These are phyloP conservation scores for Poteriospumella lacustris DNA, from an alignment of 108 stramenopile genomes.

Conservation along the genomic window DNA sequence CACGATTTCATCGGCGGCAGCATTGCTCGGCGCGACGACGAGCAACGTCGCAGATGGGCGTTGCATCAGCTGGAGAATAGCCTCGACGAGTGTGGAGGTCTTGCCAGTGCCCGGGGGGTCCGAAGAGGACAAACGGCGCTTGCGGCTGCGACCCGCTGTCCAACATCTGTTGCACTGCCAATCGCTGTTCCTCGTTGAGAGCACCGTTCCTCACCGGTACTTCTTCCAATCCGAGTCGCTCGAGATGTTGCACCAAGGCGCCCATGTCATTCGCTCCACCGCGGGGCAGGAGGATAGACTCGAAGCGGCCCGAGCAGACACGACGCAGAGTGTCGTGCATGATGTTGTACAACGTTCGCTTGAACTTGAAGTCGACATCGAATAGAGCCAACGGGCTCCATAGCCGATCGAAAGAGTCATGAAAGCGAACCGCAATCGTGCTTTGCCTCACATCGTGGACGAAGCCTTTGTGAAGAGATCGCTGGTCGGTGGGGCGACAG, in stretches of 20 bases:
- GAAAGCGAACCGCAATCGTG: too few relatives aligned
- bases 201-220: too few relatives aligned
- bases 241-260: too few relatives aligned
- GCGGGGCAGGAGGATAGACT: too few relatives aligned
- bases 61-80: neutral
- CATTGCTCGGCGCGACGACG: constrained; percentile 15
- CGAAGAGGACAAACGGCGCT: constrained; percentile 16
- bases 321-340: constrained; percentile 3
- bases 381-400: too few relatives aligned
- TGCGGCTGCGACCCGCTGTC: neutral
- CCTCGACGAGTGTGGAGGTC: constrained; percentile 14
- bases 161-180: neutral
- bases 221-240: too few relatives aligned
- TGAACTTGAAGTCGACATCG: neutral
- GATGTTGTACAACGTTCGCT: neutral
- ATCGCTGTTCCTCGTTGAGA: neutral
- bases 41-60: neutral
- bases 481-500: neutral
- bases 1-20: constrained; percentile 17
- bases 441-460: neutral
- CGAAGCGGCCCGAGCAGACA: too few relatives aligned
- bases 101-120: constrained; percentile 28
- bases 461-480: neutral
- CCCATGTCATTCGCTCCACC: too few relatives aligned
- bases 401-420: too few relatives aligned